Base-by-base conservation (phyloP, 768 basidiomycete genomes). In the Boletus pseudopeckii region DNA sequence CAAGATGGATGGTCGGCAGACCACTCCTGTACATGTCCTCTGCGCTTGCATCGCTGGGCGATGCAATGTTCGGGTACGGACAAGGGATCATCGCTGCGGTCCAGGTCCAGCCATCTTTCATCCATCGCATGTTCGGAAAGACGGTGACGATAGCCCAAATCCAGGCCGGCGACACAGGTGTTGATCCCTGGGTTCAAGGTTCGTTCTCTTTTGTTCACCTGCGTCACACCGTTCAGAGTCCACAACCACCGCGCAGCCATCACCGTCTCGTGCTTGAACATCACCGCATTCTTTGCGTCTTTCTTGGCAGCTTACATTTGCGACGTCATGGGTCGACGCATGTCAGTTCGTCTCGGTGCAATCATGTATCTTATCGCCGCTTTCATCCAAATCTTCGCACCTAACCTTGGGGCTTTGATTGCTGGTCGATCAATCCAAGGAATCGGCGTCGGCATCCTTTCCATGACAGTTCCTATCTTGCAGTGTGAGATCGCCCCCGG, bases 21-120 rank as follows among this genome's bases (percentile, higher is more conserved):
- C 75, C 75, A 28, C 68, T 81, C 24, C 71, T 81, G 8, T 76
- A 79, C 63, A 74, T 73, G 43, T 80, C 80, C 33, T 77, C 78
- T 51, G 80, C 79, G 0, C 71, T 79, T 37, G 78, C 79, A n/a
- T 78, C 78, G 55, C 73, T 81, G 57, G 80, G 80, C 46, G 80
- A 81, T 58, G 80, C 78, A 7, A 78, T 80, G 73, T 81, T 81
- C 56, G 80, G 80, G 6, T 81, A 80, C 52, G 75, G 77, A 40
- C 80, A 80, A 57, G 80, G 80, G 4, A 76, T 76, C 56, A 80
- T 80, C 40, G 79, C 78, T 5, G 71, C 77, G 4, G 72, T 76
- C 18, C 79, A 80, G 44, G 75, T 81, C 41, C 80, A 81, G 59
- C 79, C 78, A 5, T 75, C 76, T 2, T 81, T 81, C 61, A 77